Evolutionary conservation across 441 rosid species (phyloP), one percentile per base, ranked within the genome.

Genomic region (Iberis amara): DNA sequence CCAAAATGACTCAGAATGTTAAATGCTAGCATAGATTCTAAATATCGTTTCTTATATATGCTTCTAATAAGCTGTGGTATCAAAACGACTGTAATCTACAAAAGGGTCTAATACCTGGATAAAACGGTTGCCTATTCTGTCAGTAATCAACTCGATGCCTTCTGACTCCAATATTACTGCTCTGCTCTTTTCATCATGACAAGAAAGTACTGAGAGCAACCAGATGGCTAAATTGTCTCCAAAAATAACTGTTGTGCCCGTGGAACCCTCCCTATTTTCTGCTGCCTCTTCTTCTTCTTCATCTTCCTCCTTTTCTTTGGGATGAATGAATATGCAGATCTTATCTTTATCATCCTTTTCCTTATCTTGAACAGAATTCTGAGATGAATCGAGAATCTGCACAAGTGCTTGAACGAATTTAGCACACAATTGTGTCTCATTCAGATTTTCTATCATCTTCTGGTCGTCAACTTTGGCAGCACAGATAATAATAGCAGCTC

Each of bases 171-270:
- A 69, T 69, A 94, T 85, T 38, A 74, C 81, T 48, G 58, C 76
- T 81, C 77, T 87, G 65, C 85, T 79, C 71, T 77, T 85, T 71
- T 76, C 94, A 67, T 85, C 92, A 50, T 81, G 92, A 72, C 96
- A 81, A 11, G 99, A 91, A 73, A 94, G 94, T 66, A 94, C 79
- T n/a, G 94, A 80, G 11, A 94, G 95, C 40, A 94, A 77, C 96
- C 96, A 89, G 62, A 80, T 78, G 56, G 96, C 96, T 56, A 94
- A 73, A 70, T 79, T 82, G 49, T 65, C 73, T 58, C 96, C 99
- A 70, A 54, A 73, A 64, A 94, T 76, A 46, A 85, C 64, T 36
- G 79, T 67, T 31, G 79, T 76, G 55, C 78, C 76, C 4, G 57
- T 41, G 65, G 57, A 72, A 13, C 78, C 72, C 52, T 79, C 86